phyloP scores from a whole-genome alignment of 768 basidiomycete species.

The Tulasnella sp. region DNA sequence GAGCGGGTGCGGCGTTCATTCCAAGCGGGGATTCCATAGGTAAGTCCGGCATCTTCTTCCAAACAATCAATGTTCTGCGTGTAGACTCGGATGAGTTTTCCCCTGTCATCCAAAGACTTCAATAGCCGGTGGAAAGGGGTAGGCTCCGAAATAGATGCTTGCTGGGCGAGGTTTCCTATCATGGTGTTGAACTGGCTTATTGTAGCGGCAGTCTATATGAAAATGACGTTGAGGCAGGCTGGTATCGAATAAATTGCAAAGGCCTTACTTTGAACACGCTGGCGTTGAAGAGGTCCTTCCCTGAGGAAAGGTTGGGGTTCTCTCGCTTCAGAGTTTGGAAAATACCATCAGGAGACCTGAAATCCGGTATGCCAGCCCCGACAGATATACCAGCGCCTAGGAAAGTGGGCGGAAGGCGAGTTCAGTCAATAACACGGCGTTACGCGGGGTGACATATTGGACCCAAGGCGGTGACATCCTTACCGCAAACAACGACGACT shows the following conservation, averaged over 20 bases:
- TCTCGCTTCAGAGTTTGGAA: slow-evolving; percentile 75
- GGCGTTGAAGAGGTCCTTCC: slow-evolving; percentile 87
- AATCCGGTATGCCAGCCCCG: slow-evolving; percentile 84
- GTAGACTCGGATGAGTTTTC: slow-evolving; percentile 77
- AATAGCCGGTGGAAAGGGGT: slow-evolving; percentile 79
- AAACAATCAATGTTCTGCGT: slow-evolving; percentile 93
- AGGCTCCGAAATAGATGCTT: slow-evolving; percentile 68
- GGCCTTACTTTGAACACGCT: slow-evolving; percentile 76
- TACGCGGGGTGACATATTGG: not conserved
- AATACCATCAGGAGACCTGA: slow-evolving; percentile 74
- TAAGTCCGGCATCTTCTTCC: slow-evolving; percentile 79
- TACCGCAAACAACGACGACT: slow-evolving; percentile 83
- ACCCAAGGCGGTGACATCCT: slow-evolving; percentile 33
- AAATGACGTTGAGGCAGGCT: slow-evolving; percentile 5
- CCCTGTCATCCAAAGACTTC: slow-evolving; percentile 67
- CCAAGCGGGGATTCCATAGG: slow-evolving; percentile 76
- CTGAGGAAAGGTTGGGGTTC: slow-evolving; percentile 67
- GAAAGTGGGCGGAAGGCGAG: not conserved
- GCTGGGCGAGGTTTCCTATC: slow-evolving; percentile 75
- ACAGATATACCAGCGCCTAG: slow-evolving; percentile 87
- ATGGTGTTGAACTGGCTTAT: slow-evolving; percentile 81
- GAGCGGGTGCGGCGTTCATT: slow-evolving; percentile 52
- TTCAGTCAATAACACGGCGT: not conserved
- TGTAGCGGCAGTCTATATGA: slow-evolving; percentile 61
- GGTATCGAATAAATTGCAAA: not conserved